These are phyloP conservation scores for Dothiorella sarmentorum DNA, from an alignment of 2,329 filamentous ascomycete species.

Conservation along the genomic window DNA sequence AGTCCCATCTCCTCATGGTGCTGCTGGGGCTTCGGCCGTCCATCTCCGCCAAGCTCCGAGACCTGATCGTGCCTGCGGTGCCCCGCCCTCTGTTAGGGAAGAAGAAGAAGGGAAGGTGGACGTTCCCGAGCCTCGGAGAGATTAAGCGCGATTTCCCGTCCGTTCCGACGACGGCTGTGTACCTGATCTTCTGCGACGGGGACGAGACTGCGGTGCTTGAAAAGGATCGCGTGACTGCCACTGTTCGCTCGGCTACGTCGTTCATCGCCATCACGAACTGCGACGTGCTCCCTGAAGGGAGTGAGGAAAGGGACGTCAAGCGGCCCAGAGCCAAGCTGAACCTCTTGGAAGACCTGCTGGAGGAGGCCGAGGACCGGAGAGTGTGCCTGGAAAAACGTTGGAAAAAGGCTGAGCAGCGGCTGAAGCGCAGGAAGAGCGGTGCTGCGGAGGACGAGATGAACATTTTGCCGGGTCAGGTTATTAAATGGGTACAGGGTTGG, in stretches of 20 bases:
- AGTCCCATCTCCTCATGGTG: slow-evolving; percentile 50
- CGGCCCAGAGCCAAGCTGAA: slow-evolving; percentile 11
- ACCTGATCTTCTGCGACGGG: slow-evolving; percentile 55
- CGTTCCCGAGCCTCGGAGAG: slow-evolving; percentile 23
- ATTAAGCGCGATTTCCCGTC: slow-evolving; percentile 36
- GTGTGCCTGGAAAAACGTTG: slow-evolving; percentile 32
- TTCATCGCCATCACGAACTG: slow-evolving; percentile 60
- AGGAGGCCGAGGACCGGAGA: slow-evolving; percentile 35
- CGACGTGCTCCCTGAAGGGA: slow-evolving; percentile 35
- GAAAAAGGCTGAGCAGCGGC: slow-evolving; percentile 18
- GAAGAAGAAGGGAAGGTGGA: slow-evolving; percentile 6
- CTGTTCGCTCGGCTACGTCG: slow-evolving; percentile 42
- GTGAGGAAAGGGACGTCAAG: slow-evolving; percentile 18
- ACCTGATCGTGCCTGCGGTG: slow-evolving; percentile 36
- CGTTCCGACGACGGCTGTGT: slow-evolving; percentile 52
- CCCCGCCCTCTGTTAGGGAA: not conserved
- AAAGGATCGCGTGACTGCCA: slow-evolving; percentile 52
- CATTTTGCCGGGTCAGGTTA: slow-evolving; percentile 37
- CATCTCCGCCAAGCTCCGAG: slow-evolving; percentile 51
- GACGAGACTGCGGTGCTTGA: slow-evolving; percentile 49
- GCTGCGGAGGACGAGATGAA: slow-evolving; percentile 25
- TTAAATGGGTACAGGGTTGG: slow-evolving; percentile 49
- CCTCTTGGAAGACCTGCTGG: slow-evolving; percentile 28
- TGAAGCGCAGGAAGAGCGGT: not conserved
- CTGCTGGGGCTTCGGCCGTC: slow-evolving; percentile 53